These are phyloP conservation scores for Thalassiosira mediterranea DNA, from an alignment of 352 stramenopile genomes.

Conservation along the genomic window DNA sequence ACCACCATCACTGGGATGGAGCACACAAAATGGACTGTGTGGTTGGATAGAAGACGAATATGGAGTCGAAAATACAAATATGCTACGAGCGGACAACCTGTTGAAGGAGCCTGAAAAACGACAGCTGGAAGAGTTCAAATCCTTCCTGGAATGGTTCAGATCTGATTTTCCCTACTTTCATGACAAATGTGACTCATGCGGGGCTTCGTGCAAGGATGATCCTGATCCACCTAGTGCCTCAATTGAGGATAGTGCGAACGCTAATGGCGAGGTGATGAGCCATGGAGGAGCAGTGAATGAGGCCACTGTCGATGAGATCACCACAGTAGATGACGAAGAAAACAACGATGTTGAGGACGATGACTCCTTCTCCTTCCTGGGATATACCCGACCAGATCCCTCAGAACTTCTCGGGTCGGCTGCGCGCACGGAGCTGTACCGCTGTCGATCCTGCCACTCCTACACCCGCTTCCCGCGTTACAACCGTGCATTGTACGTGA, in stretches of 20 bases:
- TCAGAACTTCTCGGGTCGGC: conserved; percentile 42
- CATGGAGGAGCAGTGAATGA: conserved; percentile 11
- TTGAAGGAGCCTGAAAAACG: conserved; percentile 33
- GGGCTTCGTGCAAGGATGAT: conserved; percentile 49
- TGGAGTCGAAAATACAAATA: conserved; percentile 40
- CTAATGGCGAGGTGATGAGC: not conserved
- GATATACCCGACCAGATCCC: conserved; percentile 56
- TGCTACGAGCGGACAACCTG: conserved; percentile 38
- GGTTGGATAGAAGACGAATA: conserved; percentile 62
- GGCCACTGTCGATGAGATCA: conserved; percentile 1
- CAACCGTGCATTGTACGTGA: conserved; percentile 58
- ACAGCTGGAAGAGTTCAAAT: conserved; percentile 53
- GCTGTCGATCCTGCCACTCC: conserved; percentile 55
- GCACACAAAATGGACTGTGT: conserved; percentile 41
- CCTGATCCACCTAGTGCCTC: conserved; percentile 10
- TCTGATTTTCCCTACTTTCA: conserved; percentile 66
- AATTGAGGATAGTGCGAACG: not conserved
- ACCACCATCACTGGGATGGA: conserved; percentile 36
- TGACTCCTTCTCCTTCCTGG: conserved; percentile 53
- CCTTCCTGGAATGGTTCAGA: conserved; percentile 66
- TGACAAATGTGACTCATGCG: conserved; percentile 58
- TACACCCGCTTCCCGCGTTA: conserved; percentile 69
- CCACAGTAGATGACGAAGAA: conserved; percentile 12
- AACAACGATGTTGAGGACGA: conserved; percentile 28
- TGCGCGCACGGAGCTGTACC: conserved; percentile 62